Evolutionary conservation across 768 basidiomycete genomes (phyloP).

Genomic region (Boletus tylopilopsis): DNA sequence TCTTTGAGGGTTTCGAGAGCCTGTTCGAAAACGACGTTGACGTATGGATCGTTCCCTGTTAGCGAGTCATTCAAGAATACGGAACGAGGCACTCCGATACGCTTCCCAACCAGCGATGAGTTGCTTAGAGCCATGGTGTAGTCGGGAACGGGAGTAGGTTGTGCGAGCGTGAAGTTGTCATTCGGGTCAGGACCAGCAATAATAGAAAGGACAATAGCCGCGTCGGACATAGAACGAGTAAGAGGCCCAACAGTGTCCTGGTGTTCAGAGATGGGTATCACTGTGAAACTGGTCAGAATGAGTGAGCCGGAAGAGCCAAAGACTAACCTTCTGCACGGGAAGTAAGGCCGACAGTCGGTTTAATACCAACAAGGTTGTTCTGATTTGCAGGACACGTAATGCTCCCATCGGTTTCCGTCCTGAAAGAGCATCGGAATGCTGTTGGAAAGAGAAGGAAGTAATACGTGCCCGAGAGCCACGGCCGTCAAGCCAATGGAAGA

Average conservation of each 20-base stretch:
- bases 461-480: constrained; percentile 37
- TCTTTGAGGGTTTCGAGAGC: too few species aligned
- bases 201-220: constrained; percentile 50
- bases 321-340: constrained; percentile 53
- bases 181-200: constrained; percentile 54
- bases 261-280: constrained; percentile 53
- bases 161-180: constrained; percentile 51
- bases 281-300: constrained; percentile 25
- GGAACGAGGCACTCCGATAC: too few species aligned
- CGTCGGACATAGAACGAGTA: constrained; percentile 49
- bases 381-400: constrained; percentile 49
- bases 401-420: constrained; percentile 51
- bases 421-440: background rate
- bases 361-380: constrained; percentile 58
- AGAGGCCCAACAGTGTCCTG: constrained; percentile 62
- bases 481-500: constrained; percentile 38
- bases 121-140: constrained; percentile 41
- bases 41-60: too few species aligned
- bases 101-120: too few species aligned
- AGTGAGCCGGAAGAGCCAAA: background rate
- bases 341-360: constrained; percentile 57
- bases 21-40: too few species aligned
- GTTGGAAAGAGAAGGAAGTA: too few species aligned
- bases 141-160: constrained; percentile 51
- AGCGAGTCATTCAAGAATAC: too few species aligned